Conservation (phyloP, 192 early-diverging fungal species). For the Spizellomyces punctatus region DNA sequence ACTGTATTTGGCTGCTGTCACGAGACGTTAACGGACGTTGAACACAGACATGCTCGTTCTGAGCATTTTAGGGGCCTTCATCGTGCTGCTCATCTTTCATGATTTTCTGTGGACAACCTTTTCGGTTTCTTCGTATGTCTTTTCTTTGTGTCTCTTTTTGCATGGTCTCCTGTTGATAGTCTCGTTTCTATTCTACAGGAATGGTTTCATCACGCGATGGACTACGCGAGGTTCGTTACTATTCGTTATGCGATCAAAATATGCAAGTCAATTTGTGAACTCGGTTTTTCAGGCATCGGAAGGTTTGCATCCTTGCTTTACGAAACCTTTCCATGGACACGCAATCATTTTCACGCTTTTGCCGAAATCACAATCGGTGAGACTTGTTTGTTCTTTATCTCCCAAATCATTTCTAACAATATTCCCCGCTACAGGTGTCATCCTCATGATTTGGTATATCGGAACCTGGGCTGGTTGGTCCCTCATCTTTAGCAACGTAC, state of each 20-base stretch:
- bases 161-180: neutral
- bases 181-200: neutral
- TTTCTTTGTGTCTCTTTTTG: neutral
- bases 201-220: neutral
- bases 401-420: neutral
- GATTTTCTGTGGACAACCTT: slow-evolving; percentile 3
- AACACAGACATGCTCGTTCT: neutral
- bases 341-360: neutral
- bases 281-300: neutral
- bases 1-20: too few species aligned
- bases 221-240: neutral
- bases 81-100: neutral
- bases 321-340: neutral
- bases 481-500: neutral
- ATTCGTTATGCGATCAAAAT: neutral
- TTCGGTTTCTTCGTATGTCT: neutral
- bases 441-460: neutral
- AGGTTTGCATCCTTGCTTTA: neutral
- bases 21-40: too few species aligned
- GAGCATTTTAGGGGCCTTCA: neutral
- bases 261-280: neutral
- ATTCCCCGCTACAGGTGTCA: neutral
- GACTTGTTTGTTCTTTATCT: neutral
- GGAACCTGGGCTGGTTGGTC: neutral
- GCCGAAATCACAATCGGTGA: neutral